These are phyloP conservation scores for Pleurozium schreberi DNA, from an alignment of 225 moss, liverwort and hornwort species.

Conservation along the genomic window DNA sequence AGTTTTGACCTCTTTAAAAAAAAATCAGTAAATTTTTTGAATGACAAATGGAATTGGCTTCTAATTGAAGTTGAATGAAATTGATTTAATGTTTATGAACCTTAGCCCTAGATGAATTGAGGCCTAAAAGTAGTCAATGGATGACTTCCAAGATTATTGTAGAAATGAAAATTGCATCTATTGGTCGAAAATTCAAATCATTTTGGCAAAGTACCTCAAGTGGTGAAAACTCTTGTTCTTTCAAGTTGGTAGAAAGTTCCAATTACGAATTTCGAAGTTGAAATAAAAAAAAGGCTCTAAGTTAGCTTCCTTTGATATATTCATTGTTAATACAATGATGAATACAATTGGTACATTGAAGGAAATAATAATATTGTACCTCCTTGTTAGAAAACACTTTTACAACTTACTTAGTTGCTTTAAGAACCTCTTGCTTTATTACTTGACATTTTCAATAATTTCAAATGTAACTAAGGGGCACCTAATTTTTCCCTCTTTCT, in stretches of 20 bases:
- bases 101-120: neutral
- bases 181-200: neutral
- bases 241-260: accelerated
- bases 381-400: accelerated
- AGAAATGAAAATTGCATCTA: neutral
- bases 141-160: neutral
- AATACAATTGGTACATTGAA: neutral
- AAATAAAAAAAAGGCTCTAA: neutral
- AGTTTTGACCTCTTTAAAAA: too few relatives aligned
- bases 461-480: neutral
- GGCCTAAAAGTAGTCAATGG: neutral
- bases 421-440: neutral
- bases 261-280: neutral
- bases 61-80: too few relatives aligned
- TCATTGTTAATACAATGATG: neutral
- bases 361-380: neutral
- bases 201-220: neutral
- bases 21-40: neutral
- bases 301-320: neutral
- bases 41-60: neutral
- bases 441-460: neutral
- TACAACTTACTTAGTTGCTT: accelerated
- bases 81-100: too few relatives aligned
- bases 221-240: neutral
- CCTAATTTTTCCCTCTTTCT: too few relatives aligned